Conservation (phyloP, 805 yeast genomes). For the Ogataea paraovalis region DNA sequence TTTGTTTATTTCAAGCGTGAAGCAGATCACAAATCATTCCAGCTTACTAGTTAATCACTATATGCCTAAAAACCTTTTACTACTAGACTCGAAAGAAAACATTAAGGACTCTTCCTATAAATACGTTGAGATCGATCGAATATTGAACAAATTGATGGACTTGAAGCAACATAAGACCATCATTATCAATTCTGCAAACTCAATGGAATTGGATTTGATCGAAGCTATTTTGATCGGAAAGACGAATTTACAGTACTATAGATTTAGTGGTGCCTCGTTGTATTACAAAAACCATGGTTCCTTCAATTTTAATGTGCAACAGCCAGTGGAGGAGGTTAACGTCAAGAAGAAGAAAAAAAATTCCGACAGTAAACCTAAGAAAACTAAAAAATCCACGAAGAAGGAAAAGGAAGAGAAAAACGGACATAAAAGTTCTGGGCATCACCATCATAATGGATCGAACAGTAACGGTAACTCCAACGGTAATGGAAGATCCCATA, state of each 20-base stretch:
- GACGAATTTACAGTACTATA: conserved; percentile 49
- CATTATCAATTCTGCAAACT: conserved; percentile 52
- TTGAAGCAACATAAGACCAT: conserved; percentile 25
- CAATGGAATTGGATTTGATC: conserved; percentile 70
- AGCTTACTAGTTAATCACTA: conserved; percentile 72
- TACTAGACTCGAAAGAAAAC: conserved; percentile 60
- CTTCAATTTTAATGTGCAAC: conserved; percentile 25
- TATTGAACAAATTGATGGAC: conserved; percentile 37
- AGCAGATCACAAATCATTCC: conserved; percentile 60
- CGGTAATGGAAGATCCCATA: conserved; percentile 2
- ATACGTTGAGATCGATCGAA: conserved; percentile 48
- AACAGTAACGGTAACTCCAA: neutral
- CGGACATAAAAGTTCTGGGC: neutral
- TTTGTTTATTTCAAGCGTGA: conserved; percentile 42
- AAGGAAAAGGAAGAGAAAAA: conserved; percentile 1
- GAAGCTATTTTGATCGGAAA: conserved; percentile 80
- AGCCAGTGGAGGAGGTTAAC: conserved; percentile 8
- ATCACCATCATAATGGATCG: neutral
- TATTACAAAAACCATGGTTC: conserved; percentile 33
- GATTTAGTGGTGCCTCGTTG: conserved; percentile 64
- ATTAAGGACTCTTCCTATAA: conserved; percentile 56
- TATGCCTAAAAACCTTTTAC: conserved; percentile 63
- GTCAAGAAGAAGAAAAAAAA: conserved; percentile 1
- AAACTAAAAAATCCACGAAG: conserved; percentile 4
- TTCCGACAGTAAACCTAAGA: conserved; percentile 1